These are phyloP conservation scores for Neostapfia colusana DNA, from an alignment of 176 grass and related monocot species.

Conservation along the genomic window DNA sequence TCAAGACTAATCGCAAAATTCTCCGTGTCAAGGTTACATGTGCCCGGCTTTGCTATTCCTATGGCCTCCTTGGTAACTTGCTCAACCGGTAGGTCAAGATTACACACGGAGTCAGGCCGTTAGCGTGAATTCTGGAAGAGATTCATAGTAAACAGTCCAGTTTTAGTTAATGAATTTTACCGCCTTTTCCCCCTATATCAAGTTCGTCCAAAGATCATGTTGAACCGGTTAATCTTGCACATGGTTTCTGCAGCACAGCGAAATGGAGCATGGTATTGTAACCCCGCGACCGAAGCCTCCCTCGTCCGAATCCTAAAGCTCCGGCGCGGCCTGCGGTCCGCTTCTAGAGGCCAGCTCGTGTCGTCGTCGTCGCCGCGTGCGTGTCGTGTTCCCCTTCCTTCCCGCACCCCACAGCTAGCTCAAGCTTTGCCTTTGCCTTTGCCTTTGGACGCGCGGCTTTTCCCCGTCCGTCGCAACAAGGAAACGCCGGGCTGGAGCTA, in stretches of 20 bases:
- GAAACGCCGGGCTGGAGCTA: neutral
- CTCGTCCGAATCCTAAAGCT: neutral
- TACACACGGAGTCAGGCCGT: neutral
- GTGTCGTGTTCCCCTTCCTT: neutral
- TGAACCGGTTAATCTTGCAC: neutral
- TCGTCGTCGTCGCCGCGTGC: neutral
- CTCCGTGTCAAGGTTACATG: neutral
- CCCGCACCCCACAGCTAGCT: neutral
- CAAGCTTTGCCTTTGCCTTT: conserved; percentile 15
- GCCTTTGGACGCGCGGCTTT: conserved; percentile 7
- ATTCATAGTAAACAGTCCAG: neutral
- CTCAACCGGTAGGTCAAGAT: too few species aligned
- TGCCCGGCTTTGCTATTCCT: neutral
- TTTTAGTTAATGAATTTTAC: neutral
- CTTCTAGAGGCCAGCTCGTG: neutral
- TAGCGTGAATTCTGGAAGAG: neutral
- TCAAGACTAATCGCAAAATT: neutral
- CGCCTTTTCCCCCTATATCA: neutral
- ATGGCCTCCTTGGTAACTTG: neutral
- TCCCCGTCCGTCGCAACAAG: conserved; percentile 8
- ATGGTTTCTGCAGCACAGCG: neutral
- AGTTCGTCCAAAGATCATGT: neutral
- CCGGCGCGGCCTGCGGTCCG: neutral
- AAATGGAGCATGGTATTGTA: neutral
- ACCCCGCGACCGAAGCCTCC: neutral